Evolutionary conservation across 2,329 filamentous ascomycete genomes (phyloP), one percentile per base, ranked within the genome.

Genomic region (Paraconiothyrium brasiliense): DNA sequence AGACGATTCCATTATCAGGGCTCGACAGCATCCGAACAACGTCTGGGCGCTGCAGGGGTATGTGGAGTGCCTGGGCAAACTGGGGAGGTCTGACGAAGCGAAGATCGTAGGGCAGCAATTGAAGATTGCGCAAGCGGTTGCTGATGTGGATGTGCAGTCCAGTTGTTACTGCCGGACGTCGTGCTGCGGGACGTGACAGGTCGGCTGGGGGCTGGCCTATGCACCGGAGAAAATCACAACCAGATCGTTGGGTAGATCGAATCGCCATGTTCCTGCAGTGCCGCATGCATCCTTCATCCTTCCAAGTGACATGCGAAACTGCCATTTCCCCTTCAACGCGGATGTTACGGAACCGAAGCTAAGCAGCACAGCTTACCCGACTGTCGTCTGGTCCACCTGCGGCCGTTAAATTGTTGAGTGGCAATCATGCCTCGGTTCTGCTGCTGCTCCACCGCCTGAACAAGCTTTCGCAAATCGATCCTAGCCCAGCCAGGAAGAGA

Each of bases 31-130:
- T 75, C 89, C 86, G 7, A 89, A 89, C 52, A 93, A 94, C 65
- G 87, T 93, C 0, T 93, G 91, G 91, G 85, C 90, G 4, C 75
- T 93, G 63, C 89, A 92, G 67, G 91, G 91, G 0, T 90, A 88
- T 65, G 85, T 92, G 65, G 91, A 93, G 77, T 92, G 91, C 71
- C 72, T 93, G 52, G 65, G 83, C 3, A 85, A 80, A 62, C 73
- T 90, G 14, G 87, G 85, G 0, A 78, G 82, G 14, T 69, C 58
- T 1, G 79, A 74, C 0, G 85, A 87, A 69, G 85, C 84, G 6
- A 70, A 68, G 4, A 78, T 83, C n/a, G 71, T 88, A 16, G 70
- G 78, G 61, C 76, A 81, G 64, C 83, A 86, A 73, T 70, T 91
- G 65, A 80, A 81, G 61, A 64, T 84, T 59, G 86, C 86, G 1